Base-by-base conservation (phyloP, 306 rosid genomes). In the Medicago arabica region DNA sequence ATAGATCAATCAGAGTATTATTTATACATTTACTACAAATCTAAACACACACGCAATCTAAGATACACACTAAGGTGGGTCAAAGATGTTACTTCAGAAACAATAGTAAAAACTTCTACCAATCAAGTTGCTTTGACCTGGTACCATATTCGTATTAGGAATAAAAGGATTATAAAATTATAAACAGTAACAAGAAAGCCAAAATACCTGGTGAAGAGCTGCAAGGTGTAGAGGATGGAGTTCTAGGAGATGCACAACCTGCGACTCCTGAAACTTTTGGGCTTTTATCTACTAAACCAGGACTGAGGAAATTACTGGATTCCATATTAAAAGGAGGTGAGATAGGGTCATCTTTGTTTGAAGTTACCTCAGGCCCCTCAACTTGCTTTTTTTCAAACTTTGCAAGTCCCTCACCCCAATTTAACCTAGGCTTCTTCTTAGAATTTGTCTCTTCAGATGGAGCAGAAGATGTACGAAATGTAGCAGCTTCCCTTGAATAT, bases 401-500 rank as follows among this genome's bases (percentile, higher is more conserved):
- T 5, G 97, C 92, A 75, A 95, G 86, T 39, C 98, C 98, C 67
- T 95, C 98, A 12, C 98, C 98, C 98, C 97, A 95, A 59, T 89
- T 91, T 75, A 95, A 86, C 77, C 98, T 87, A 10, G 89, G 86
- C 81, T 90, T 95, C 86, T 85, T 86, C 86, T 85, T 86, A 15
- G 91, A 93, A 76, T 74, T 69, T 2, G 80, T 67, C 28, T 88
- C 98, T 53, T 85, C 93, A 51, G 88, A 87, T 17, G 88, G 89
- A 14, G 86, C 88, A 76, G 96, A 82, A 72, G 91, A 89, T 19
- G 92, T 85, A 36, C 72, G 86, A 77, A 92, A 87, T 7, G 87
- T 85, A 69, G 89, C 90, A 75, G 91, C 90, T 55, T 92, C 96
- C 34, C 88, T 89, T 1, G 96, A 91, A 69, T 82, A 87, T 21